A percentile compares a stretch with the other conserved stretches of the same genome.
These are phyloP conservation scores for Cercospora berteroae DNA, from an alignment of 2,329 filamentous ascomycete genomes.

Conservation along the genomic window DNA sequence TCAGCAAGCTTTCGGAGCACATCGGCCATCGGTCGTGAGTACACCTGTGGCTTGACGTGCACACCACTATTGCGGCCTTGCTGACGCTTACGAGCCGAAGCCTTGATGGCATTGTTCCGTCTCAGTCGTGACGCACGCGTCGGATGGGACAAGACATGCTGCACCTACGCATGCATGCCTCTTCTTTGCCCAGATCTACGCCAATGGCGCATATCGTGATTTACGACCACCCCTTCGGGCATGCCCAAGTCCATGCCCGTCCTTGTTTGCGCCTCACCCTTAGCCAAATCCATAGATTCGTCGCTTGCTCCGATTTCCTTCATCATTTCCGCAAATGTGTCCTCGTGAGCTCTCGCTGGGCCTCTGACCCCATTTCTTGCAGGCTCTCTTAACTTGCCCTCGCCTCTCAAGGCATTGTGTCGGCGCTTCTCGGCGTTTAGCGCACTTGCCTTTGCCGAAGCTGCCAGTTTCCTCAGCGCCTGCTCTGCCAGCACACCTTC, in stretches of 20 bases:
- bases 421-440: constrained; percentile 44
- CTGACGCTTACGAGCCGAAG: not conserved
- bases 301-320: constrained; percentile 41
- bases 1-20: not conserved
- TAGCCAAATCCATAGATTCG: constrained; percentile 39
- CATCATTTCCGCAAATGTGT: constrained; percentile 53
- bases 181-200: constrained; percentile 40
- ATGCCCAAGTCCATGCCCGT: constrained; percentile 34
- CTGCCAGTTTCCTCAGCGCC: constrained; percentile 59
- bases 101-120: not conserved
- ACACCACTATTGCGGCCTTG: not conserved
- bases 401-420: constrained; percentile 35
- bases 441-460: constrained; percentile 50
- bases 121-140: not conserved
- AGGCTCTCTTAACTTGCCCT: constrained; percentile 28
- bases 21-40: not conserved
- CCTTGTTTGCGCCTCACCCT: constrained; percentile 28
- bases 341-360: constrained; percentile 44
- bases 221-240: constrained; percentile 51
- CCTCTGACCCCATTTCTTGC: constrained; percentile 27
- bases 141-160: not conserved
- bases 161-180: constrained; percentile 17
- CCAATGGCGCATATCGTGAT: constrained; percentile 61
- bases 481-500: constrained; percentile 66
- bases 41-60: not conserved